Evolutionary conservation across 495 filamentous ascomycete genomes (phyloP).

Genomic region (Penicillium verhagenii): DNA sequence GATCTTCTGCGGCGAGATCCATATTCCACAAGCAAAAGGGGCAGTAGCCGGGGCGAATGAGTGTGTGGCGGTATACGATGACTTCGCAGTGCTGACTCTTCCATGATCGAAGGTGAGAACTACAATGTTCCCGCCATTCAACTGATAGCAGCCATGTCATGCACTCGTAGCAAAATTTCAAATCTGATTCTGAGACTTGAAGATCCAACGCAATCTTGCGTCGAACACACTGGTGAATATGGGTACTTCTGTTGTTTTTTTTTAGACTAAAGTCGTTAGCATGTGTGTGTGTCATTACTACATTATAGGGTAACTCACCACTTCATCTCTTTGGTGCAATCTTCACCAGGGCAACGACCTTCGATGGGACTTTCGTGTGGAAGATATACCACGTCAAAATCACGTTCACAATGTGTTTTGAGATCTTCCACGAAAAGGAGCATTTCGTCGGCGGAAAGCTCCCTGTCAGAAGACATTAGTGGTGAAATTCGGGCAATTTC

Average conservation of each 20-base stretch:
- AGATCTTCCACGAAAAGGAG: slow-evolving; percentile 22
- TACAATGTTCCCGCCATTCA: slow-evolving; percentile 14
- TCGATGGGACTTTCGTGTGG: slow-evolving; percentile 16
- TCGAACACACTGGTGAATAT: slow-evolving; percentile 18
- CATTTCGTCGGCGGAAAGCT: slow-evolving; percentile 19
- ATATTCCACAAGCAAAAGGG: slow-evolving; percentile 15
- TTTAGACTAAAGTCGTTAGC: slow-evolving; percentile 14
- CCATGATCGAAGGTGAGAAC: slow-evolving; percentile 15
- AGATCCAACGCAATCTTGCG: slow-evolving; percentile 8
- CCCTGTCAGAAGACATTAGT: slow-evolving; percentile 15
- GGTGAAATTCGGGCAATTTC: slow-evolving; percentile 15
- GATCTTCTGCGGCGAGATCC: slow-evolving; percentile 9
- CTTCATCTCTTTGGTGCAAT: no score
- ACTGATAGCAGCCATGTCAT: slow-evolving; percentile 13
- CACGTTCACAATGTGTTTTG: slow-evolving; percentile 12
- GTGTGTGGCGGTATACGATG: slow-evolving; percentile 17
- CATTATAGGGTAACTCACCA: no score
- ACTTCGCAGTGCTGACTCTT: slow-evolving; percentile 18
- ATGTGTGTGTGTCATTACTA: no score
- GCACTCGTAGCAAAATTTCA: slow-evolving; percentile 23
- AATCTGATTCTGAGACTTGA: slow-evolving; percentile 8
- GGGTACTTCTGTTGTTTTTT: slow-evolving; percentile 18
- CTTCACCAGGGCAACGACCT: slow-evolving; percentile 16
- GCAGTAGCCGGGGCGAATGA: slow-evolving; percentile 20
- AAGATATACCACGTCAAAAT: slow-evolving; percentile 25